A percentile compares a stretch with the other conserved stretches of the same genome.
phyloP scores from a whole-genome alignment of 108 stramenopile genomes.

The Aurantiochytrium sp. region DNA sequence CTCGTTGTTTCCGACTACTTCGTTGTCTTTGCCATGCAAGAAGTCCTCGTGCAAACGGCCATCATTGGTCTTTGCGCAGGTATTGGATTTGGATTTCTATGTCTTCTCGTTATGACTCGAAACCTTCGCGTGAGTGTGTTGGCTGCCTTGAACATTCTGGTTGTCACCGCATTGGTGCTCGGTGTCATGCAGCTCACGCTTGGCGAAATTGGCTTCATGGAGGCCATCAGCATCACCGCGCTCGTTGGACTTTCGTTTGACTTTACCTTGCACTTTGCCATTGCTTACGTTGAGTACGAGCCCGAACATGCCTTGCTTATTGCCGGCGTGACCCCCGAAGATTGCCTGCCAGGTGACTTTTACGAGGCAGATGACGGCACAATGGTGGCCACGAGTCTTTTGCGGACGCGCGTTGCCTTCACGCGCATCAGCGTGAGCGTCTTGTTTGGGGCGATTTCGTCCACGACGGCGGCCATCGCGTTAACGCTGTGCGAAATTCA shows the following conservation, averaged over 20 bases:
- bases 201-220: background rate
- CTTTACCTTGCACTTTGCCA: constrained; percentile 30
- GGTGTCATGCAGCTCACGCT: background rate
- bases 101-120: background rate
- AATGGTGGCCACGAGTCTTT: background rate
- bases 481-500: background rate
- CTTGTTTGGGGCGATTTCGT: background rate
- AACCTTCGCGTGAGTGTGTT: background rate
- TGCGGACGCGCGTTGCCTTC: background rate
- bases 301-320: background rate
- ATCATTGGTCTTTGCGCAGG: background rate
- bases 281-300: constrained; percentile 20
- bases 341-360: background rate
- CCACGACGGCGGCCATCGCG: background rate
- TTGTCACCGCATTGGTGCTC: background rate
- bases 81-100: background rate
- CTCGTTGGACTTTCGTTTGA: constrained; percentile 29
- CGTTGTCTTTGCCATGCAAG: background rate
- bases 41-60: background rate
- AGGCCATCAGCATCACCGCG: background rate
- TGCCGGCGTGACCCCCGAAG: background rate
- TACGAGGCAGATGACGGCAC: background rate
- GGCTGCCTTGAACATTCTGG: background rate
- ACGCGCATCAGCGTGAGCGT: background rate
- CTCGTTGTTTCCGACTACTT: background rate